A percentile compares a stretch with the other conserved stretches of the same genome.
phyloP scores from a whole-genome alignment of 2,329 filamentous ascomycete genomes.

The Fusarium sp. region DNA sequence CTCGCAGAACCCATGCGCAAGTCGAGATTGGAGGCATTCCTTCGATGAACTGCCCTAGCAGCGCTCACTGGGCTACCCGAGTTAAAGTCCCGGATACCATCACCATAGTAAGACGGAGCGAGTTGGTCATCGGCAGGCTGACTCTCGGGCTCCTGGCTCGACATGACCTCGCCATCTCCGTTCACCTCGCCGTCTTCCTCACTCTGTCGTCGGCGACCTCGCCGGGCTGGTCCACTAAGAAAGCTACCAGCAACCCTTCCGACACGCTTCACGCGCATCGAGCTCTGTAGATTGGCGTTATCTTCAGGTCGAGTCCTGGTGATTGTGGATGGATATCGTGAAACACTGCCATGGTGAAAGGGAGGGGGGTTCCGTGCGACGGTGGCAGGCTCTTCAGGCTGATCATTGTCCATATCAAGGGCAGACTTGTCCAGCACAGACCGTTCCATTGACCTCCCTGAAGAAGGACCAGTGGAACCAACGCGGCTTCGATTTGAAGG shows the following conservation, averaged over 20 bases:
- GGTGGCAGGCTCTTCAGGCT: conserved; percentile 62
- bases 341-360: conserved; percentile 63
- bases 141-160: conserved; percentile 57
- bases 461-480: conserved; percentile 52
- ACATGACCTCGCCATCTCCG: conserved; percentile 55
- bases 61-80: conserved; percentile 70
- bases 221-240: conserved; percentile 81
- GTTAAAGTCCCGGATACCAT: conserved; percentile 60
- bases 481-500: conserved; percentile 57
- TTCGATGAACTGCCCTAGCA: conserved; percentile 56
- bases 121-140: conserved; percentile 53
- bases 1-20: conserved; percentile 48
- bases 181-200: conserved; percentile 67
- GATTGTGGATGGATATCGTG: conserved; percentile 63
- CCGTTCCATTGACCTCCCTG: conserved; percentile 51
- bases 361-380: conserved; percentile 60
- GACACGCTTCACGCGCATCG: conserved; percentile 81
- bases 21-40: conserved; percentile 53
- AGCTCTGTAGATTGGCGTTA: conserved; percentile 74
- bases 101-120: conserved; percentile 59
- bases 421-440: conserved; percentile 49
- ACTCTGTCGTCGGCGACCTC: conserved; percentile 69
- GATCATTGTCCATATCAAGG: conserved; percentile 59
- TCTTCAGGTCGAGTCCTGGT: conserved; percentile 68
- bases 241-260: conserved; percentile 82